These are phyloP conservation scores for Azolla pinnata DNA, from an alignment of 75 land plant species.

Conservation along the genomic window DNA sequence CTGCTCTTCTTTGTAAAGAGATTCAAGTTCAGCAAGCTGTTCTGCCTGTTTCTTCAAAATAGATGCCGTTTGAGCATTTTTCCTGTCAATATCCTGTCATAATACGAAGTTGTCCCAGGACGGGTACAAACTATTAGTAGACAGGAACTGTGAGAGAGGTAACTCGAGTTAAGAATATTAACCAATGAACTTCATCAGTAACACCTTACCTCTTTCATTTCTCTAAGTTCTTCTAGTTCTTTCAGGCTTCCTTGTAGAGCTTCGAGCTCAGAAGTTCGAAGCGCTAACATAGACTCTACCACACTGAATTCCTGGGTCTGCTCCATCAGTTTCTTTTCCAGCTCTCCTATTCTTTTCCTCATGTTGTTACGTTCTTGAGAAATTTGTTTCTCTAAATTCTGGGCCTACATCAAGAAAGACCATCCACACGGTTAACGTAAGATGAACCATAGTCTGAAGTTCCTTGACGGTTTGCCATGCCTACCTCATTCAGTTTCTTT, in stretches of 20 bases:
- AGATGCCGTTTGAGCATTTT: constrained; percentile 92
- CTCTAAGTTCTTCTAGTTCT: constrained; percentile 85
- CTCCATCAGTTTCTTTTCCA: constrained; percentile 63
- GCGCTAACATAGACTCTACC: constrained; percentile 48
- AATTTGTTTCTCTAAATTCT: constrained; percentile 41
- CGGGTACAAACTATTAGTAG: too few relatives aligned
- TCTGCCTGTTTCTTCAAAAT: constrained; percentile 86
- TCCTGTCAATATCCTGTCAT: constrained; percentile 85
- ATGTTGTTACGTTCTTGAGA: constrained; percentile 60
- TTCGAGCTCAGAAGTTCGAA: constrained; percentile 47
- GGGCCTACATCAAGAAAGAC: too few relatives aligned
- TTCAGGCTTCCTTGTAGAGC: constrained; percentile 50
- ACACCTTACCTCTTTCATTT: constrained; percentile 78
- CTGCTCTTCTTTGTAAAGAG: constrained; percentile 85
- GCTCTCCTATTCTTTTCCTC: constrained; percentile 37
- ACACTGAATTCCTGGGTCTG: constrained; percentile 40
- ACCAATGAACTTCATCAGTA: constrained; percentile 2
- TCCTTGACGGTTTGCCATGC: too few relatives aligned
- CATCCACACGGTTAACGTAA: too few relatives aligned
- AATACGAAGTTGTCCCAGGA: not conserved
- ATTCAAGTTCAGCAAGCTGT: constrained; percentile 75
- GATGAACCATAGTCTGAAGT: too few relatives aligned
- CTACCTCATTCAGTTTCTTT: constrained; percentile 61
- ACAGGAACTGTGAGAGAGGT: too few relatives aligned
- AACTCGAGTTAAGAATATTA: too few relatives aligned